Evolutionary conservation across 345 rosid species (phyloP), one percentile per base, ranked within the genome.

Genomic region (Syzygium aqueum): DNA sequence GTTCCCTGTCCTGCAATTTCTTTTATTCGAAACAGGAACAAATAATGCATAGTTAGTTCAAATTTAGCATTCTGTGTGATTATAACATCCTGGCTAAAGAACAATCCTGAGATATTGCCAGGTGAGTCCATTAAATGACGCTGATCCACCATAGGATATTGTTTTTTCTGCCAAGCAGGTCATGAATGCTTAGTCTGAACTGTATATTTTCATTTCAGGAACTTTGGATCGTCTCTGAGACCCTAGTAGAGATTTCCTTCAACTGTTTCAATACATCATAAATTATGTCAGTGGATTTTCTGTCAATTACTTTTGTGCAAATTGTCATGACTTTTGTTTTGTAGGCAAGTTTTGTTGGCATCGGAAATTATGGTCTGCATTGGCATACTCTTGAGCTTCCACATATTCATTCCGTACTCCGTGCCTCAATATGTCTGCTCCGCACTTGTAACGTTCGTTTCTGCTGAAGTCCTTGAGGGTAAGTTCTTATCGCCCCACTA

Each of bases 381-480:
- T 2, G 98, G 99, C 89, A 91, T 96, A 73, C 91, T 98, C 85
- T 88, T 94, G 84, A 98, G 98, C 93, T 96, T 98, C 94, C 92
- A 96, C 65, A 7, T 95, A 49, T 83, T 96, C 77, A 89, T 90
- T 82, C 95, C 94, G 0, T 98, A 98, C 90, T 90, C 96, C 4
- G 94, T 94, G 51, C 95, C 98, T 0, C 99, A 96, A 86, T 96
- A 96, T 53, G 99, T 96, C 82, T 84, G 89, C 93, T 98, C 99
- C 30, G 99, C 99, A 57, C 95, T 98, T 30, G 91, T 98, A 87
- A 89, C 94, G 96, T 98, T 98, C 77, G 98, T 96, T 30, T 93
- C 94, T 51, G 99, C 99, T 21, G 99, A 98, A 92, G 99, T 98
- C 77, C 98, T 96, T 15, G 99, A 98, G 96, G 99, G 99, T 96